Base-by-base conservation (phyloP, 2,329 filamentous ascomycete species). In the Tolypocladium ovalisporum region DNA sequence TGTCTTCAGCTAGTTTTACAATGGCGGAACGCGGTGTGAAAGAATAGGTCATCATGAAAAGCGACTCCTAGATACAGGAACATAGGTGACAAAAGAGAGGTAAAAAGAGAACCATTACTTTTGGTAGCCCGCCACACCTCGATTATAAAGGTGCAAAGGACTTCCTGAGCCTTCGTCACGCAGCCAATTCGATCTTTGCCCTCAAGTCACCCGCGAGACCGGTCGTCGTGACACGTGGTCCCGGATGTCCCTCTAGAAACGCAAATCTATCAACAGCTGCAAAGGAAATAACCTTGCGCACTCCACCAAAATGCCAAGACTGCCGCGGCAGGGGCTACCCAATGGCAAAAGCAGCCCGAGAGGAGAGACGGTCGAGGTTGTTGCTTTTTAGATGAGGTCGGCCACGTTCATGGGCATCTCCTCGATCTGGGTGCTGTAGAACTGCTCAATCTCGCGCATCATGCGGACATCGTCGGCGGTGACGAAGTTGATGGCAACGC, bases 401-500 rank as follows among this genome's bases (percentile, higher is more conserved):
- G 85, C 85, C 68, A 88, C 85, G 77, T 88, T 88, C 94, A 99
- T 97, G 72, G 94, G 94, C 94, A 99, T 99, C 85, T 99, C 94
- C 81, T 99, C 94, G 67, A 99, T 97, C 82, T 99, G 94, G 76
- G 94, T 99, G 85, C 90, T 96, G 88, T 99, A 99, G 85, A 97
- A 99, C 81, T 97, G 90, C 79, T 99, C 94, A 69, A 99, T 99
- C 79, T 99, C 94, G 76, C 94, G 87, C 90, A 99, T 95, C 90
- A 99, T 97, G 77, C 93, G 91, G 71, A 99, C 94, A 78, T 99
- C 94, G 66, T 99, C 94, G 70, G 91, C 90, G 62, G 93, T 97
- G 75, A 99, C 94, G 76, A 99, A 99, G 90, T 99, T 99, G 85
- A 99, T 99, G 71, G 94, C 94, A 76, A 99, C 94, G 88, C 94